Evolutionary conservation across 768 basidiomycete genomes (phyloP), one percentile per base, ranked within the genome.

Genomic region (Collybia sordida): DNA sequence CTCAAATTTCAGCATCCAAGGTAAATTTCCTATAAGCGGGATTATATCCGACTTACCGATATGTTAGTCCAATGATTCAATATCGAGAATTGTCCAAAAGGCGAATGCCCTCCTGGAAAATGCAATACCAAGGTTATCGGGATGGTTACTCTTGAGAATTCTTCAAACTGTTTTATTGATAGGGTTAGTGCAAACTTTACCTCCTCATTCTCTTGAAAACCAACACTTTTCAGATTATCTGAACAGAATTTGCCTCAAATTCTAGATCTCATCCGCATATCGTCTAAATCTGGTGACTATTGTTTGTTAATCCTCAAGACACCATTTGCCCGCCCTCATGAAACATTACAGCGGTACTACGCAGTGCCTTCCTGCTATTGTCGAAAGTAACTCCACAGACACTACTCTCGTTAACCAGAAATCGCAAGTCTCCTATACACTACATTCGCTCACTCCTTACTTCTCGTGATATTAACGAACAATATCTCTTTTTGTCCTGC

Each of bases 401-500:
- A 49, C 56, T 62, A 43, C 62, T 57, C 46, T 52, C 60, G 7
- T 46, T 54, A 6, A 66, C 59, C 56, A 3, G 53, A 60, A 31
- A 38, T 55, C 59, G 1, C 52, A 60, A 28, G 69, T 58, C 73
- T 12, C 69, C 78, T 42, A 65, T 83, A 12, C 64, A 71, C 11
- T 61, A 64, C 48, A 77, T 92, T 42, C 79, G 83, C 2, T 70
- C 74, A 45, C 68, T 88, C n/a, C 67, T 93, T 24, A 71, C 66
- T 1, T 86, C 85, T 0, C 60, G 67, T 6, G 72, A 83, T 45
- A 70, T 77, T 1, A 85, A 88, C 57, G 79, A 86, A 37, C 66
- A 81, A 46, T 86, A 85, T 64, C 58, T 85, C 5, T 90, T 91
- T 57, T 59, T 93, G 9, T 69, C 74, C 1, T 90, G 88, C 53